A percentile compares a stretch with the other conserved stretches of the same genome.
Evolutionary conservation across 495 filamentous ascomycete species (phyloP).

Genomic region (Trichoderma reesei): DNA sequence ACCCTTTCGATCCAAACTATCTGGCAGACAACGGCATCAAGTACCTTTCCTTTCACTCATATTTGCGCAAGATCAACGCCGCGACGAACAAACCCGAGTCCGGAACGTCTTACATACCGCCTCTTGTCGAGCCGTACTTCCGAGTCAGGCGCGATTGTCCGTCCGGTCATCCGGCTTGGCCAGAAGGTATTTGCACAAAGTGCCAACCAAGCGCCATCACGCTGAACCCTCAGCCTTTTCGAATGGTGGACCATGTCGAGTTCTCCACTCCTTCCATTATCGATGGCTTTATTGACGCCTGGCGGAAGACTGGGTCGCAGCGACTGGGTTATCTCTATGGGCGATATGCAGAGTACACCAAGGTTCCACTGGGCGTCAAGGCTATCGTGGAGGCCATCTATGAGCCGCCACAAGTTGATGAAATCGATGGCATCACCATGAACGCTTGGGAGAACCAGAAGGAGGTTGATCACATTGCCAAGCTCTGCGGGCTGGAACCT

Average conservation of each 20-base stretch:
- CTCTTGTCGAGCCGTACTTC: slow-evolving; percentile 87
- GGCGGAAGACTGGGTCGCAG: slow-evolving; percentile 71
- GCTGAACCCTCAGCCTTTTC: slow-evolving; percentile 82
- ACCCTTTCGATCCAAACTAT: slow-evolving; percentile 83
- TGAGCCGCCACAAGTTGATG: slow-evolving; percentile 84
- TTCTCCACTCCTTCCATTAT: slow-evolving; percentile 76
- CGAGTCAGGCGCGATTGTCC: slow-evolving; percentile 83
- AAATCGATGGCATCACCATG: slow-evolving; percentile 84
- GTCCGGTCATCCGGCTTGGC: slow-evolving; percentile 85
- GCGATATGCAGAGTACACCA: slow-evolving; percentile 79
- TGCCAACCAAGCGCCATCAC: slow-evolving; percentile 97
- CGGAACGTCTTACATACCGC: slow-evolving; percentile 88
- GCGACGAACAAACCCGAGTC: slow-evolving; percentile 92
- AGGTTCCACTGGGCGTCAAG: slow-evolving; percentile 90
- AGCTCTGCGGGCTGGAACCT: slow-evolving; percentile 75
- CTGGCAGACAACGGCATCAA: slow-evolving; percentile 96
- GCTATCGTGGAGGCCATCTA: slow-evolving; percentile 97
- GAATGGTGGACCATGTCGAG: slow-evolving; percentile 99
- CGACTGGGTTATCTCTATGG: slow-evolving; percentile 87
- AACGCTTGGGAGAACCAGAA: slow-evolving; percentile 82
- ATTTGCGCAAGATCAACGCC: slow-evolving; percentile 88
- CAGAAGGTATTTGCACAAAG: slow-evolving; percentile 97
- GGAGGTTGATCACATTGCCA: slow-evolving; percentile 71
- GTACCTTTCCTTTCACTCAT: slow-evolving; percentile 90
- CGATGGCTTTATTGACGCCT: slow-evolving; percentile 81